These are phyloP conservation scores for Boechera stricta DNA, from an alignment of 345 rosid genomes.

Conservation along the genomic window DNA sequence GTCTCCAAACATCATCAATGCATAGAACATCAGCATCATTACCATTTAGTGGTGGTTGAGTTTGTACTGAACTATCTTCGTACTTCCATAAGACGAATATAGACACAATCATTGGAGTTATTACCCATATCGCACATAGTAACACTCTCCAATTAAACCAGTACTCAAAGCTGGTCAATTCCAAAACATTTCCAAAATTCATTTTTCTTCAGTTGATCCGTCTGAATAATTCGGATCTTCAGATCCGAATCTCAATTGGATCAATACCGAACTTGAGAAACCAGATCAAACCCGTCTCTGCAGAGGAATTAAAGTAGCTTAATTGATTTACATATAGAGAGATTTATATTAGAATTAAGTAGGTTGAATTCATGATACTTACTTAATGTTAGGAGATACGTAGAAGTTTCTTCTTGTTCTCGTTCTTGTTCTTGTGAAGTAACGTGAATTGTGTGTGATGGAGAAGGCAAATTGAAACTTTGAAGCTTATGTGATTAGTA, in stretches of 20 bases:
- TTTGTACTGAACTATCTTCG: constrained; percentile 48
- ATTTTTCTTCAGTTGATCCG: constrained; percentile 27
- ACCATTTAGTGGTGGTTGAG: constrained; percentile 41
- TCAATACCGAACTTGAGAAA: constrained; percentile 20
- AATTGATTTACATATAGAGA: background rate
- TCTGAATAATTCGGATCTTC: constrained; percentile 32
- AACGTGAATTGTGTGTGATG: constrained; percentile 9
- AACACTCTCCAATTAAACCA: constrained; percentile 81
- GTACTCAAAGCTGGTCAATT: constrained; percentile 52
- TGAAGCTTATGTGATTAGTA: constrained; percentile 26
- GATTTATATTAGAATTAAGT: background rate
- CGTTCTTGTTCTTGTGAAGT: background rate
- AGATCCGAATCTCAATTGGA: constrained; percentile 38
- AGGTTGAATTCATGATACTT: background rate
- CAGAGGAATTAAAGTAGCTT: background rate
- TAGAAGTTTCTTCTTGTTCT: background rate
- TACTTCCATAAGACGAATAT: constrained; percentile 54
- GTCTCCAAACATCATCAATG: constrained; percentile 61
- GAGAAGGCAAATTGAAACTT: constrained; percentile 40
- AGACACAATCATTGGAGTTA: constrained; percentile 50
- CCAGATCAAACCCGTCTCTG: constrained; percentile 4
- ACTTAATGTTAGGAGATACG: constrained; percentile 13
- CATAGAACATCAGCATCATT: constrained; percentile 25
- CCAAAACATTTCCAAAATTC: constrained; percentile 31
- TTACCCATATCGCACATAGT: constrained; percentile 64